Percentiles rank a stretch among this genome's conserved stretches.
These are phyloP conservation scores for Debaryomyces prosopidis DNA, from an alignment of 805 yeast genomes.

Conservation along the genomic window DNA sequence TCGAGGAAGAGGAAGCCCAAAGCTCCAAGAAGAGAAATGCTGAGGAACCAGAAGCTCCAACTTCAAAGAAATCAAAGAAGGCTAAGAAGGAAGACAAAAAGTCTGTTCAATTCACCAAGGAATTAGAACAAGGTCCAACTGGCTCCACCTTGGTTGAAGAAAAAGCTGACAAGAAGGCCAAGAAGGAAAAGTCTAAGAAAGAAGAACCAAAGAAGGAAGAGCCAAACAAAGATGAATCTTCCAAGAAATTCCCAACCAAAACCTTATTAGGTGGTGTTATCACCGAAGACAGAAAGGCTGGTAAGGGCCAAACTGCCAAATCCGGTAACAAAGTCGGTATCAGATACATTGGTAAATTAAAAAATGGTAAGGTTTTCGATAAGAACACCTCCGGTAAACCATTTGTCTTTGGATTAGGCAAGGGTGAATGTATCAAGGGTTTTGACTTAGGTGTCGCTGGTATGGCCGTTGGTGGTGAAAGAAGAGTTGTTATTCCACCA, in stretches of 20 bases:
- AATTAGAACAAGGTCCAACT: slow-evolving; percentile 94
- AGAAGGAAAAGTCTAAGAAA: slow-evolving; percentile 26
- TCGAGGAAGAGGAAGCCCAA: slow-evolving; percentile 55
- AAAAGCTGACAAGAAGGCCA: slow-evolving; percentile 25
- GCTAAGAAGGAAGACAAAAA: slow-evolving; percentile 58
- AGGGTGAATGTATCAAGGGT: slow-evolving; percentile 98
- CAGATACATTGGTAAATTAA: slow-evolving; percentile 96
- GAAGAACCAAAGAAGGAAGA: slow-evolving; percentile 28
- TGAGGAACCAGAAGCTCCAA: slow-evolving; percentile 28
- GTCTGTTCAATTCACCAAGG: slow-evolving; percentile 80
- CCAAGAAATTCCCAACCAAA: slow-evolving; percentile 61
- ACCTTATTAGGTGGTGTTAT: slow-evolving; percentile 90
- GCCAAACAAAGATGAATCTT: slow-evolving; percentile 19
- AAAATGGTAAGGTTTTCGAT: slow-evolving; percentile 95
- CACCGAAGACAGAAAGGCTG: slow-evolving; percentile 87
- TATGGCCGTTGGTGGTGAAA: slow-evolving; percentile 98
- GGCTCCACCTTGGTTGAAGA: slow-evolving; percentile 39
- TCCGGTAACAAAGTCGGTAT: slow-evolving; percentile 89
- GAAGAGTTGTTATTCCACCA: slow-evolving; percentile 95
- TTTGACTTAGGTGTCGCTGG: slow-evolving; percentile 99
- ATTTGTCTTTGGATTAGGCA: slow-evolving; percentile 85
- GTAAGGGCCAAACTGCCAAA: slow-evolving; percentile 87
- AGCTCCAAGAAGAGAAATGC: slow-evolving; percentile 34
- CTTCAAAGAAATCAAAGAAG: slow-evolving; percentile 26
- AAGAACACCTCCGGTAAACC: slow-evolving; percentile 98